Evolutionary conservation across 345 rosid genomes (phyloP).

Genomic region (Physaria fendleri): DNA sequence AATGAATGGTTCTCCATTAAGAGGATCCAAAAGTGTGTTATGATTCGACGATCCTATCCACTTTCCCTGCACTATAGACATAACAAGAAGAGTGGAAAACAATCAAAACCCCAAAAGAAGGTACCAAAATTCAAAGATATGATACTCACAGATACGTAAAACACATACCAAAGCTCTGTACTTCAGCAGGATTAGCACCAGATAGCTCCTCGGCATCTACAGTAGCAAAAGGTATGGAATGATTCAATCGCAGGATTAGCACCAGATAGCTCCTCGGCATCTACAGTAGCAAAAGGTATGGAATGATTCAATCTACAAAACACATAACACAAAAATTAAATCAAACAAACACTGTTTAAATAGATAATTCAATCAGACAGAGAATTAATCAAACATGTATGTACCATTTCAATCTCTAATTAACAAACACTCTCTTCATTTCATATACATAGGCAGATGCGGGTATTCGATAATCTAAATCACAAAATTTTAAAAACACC

Average conservation of each 20-base stretch:
- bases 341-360: not conserved
- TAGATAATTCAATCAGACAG: not conserved
- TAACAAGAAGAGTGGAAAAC: not conserved
- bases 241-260: slow-evolving; percentile 85
- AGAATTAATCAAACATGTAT: too few species aligned
- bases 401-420: too few species aligned
- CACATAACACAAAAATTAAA: not conserved
- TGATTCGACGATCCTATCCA: slow-evolving; percentile 66
- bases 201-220: too few species aligned
- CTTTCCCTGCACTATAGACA: slow-evolving; percentile 74
- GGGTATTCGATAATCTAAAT: slow-evolving; percentile 13
- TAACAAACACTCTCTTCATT: too few species aligned
- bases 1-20: slow-evolving; percentile 92
- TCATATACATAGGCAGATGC: slow-evolving; percentile 9
- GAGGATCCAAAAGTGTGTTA: slow-evolving; percentile 72
- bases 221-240: too few species aligned
- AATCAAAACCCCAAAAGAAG: too few species aligned
- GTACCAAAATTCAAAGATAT: too few species aligned
- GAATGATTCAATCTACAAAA: slow-evolving; percentile 59
- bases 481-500: slow-evolving; percentile 8
- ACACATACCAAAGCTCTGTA: slow-evolving; percentile 71
- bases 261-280: slow-evolving; percentile 77
- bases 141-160: not conserved
- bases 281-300: slow-evolving; percentile 73
- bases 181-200: too few species aligned